Evolutionary conservation across 345 rosid genomes (phyloP).

Genomic region (Eucalyptus lansdowneana): DNA sequence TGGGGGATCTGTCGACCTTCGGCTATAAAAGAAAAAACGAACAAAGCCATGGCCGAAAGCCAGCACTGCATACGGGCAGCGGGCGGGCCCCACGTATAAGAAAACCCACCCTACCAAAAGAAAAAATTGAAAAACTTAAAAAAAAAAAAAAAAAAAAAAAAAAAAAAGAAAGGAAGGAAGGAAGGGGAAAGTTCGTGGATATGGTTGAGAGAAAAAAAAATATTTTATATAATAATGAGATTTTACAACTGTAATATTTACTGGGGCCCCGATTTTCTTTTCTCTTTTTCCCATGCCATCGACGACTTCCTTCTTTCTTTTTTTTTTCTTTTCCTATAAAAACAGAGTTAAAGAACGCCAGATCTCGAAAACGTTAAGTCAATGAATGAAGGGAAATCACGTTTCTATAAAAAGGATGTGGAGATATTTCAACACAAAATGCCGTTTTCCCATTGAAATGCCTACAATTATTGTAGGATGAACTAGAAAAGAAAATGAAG

Average conservation of each 20-base stretch:
- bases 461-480: neutral
- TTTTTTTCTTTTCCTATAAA: too few species aligned
- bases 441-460: neutral
- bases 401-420: neutral
- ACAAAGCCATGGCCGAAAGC: constrained; percentile 17
- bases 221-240: neutral
- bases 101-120: neutral
- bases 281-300: neutral
- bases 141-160: neutral
- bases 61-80: constrained; percentile 24
- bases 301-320: neutral
- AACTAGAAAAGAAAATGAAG: too few species aligned
- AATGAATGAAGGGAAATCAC: neutral
- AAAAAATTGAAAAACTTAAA: neutral
- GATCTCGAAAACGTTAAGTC: neutral
- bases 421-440: neutral
- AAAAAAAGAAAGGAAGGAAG: too few species aligned
- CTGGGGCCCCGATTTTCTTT: neutral
- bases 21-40: constrained; percentile 11
- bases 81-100: constrained; percentile 27
- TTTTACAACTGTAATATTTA: neutral
- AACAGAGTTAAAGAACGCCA: neutral
- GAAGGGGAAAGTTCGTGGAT: neutral
- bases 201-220: neutral
- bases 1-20: neutral